Evolutionary conservation across 2,329 filamentous ascomycete species (phyloP).

Genomic region (Pseudopyricularia cyperi): DNA sequence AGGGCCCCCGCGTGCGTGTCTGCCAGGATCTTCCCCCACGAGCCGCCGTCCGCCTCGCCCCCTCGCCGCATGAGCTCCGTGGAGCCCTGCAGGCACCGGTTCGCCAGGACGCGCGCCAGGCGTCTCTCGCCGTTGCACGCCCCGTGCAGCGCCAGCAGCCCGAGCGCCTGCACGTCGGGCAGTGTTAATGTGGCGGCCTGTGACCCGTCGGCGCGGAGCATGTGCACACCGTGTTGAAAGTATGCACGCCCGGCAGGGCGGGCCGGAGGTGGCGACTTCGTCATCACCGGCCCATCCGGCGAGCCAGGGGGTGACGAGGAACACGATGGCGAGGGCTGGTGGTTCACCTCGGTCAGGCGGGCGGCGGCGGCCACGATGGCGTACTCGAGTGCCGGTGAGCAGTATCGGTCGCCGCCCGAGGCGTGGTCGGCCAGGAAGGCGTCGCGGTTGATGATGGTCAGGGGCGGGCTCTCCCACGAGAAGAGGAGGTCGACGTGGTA

Average conservation of each 20-base stretch:
- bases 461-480: constrained; percentile 36
- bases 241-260: not conserved
- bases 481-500: constrained; percentile 23
- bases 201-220: not conserved
- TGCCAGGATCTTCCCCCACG: not conserved
- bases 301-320: not conserved
- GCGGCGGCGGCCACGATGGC: constrained; percentile 18
- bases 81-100: not conserved
- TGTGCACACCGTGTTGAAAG: not conserved
- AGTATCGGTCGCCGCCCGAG: constrained; percentile 28
- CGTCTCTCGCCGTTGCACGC: not conserved
- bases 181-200: not conserved
- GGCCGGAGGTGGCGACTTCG: not conserved
- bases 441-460: constrained; percentile 32
- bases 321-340: not conserved
- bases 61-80: not conserved
- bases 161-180: constrained; percentile 1
- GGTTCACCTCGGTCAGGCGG: not conserved
- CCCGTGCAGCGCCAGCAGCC: not conserved
- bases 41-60: not conserved
- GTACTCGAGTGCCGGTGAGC: constrained; percentile 28
- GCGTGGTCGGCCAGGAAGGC: constrained; percentile 31
- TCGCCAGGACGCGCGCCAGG: not conserved
- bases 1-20: not conserved
- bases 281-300: not conserved